Evolutionary conservation across 2,329 filamentous ascomycete genomes (phyloP), one percentile per base, ranked within the genome.

Genomic region (Periconia digitata): DNA sequence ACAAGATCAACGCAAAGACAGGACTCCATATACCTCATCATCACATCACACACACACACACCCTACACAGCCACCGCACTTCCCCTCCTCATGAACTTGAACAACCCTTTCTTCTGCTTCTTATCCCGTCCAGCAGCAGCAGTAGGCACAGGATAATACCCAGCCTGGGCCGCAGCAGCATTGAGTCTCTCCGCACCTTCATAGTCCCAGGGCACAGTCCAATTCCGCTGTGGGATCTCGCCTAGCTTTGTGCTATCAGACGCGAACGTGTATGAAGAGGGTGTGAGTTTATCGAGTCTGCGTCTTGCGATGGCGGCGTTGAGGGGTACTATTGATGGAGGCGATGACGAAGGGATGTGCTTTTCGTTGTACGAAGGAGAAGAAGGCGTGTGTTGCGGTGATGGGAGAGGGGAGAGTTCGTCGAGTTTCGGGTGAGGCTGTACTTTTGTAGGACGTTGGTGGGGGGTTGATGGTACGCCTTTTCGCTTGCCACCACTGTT

Each of bases 181-280:
- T 78, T 77, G 55, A 72, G 53, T 18, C 70, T 58, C 38, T 70
- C 72, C 44, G 73, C 74, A 27, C 66, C 69, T 27, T 72, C 71
- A 40, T 70, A 73, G 45, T 78, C 71, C 46, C 64, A 76, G 6
- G 74, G 73, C 45, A 50, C 63, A 0, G 66, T 63, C 76, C 76
- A 77, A 40, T 70, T 68, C 32, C 71, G 66, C 59, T 75, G 60
- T 4, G 76, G 75, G 6, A 78, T 77, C 54, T 78, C 76, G 37
- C 76, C 76, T 8, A 78, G 62, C 58, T 76, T 76, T 3, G 76
- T 78, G 57, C 73, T 74, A 17, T 72, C 72, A 10, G 73, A 74
- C 5, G 73, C 70, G 46, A 76, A 71, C 1, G 74, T 76, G 46
- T 74, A 74, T 32, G 63, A 67, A 8, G 71, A 75, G 6, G 66